Percentiles rank a stretch among this genome's conserved stretches.
phyloP scores from a whole-genome alignment of 1,284 basidiomycete genomes.

The Cyathus olla region DNA sequence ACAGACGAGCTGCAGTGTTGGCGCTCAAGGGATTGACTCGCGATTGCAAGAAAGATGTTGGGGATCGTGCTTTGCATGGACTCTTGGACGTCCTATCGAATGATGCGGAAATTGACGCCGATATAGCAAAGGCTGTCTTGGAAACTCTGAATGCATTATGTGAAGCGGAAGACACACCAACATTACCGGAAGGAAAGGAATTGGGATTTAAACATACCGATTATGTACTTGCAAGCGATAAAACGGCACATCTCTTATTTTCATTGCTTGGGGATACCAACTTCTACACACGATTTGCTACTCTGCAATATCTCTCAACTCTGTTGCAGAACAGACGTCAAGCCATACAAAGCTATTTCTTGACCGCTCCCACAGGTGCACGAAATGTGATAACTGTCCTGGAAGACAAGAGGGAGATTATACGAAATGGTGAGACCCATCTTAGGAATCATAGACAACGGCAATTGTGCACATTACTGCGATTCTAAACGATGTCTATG shows the following conservation, averaged over 20 bases:
- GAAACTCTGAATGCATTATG: conserved; percentile 88
- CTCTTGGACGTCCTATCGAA: conserved; percentile 86
- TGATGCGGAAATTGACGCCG: conserved; percentile 89
- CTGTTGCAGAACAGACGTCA: conserved; percentile 86
- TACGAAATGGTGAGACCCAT: conserved; percentile 78
- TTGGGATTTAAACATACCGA: conserved; percentile 83
- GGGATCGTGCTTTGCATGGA: conserved; percentile 78
- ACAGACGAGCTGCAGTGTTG: conserved; percentile 91
- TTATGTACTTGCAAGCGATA: conserved; percentile 75
- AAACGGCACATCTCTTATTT: conserved; percentile 83
- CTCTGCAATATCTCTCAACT: conserved; percentile 86
- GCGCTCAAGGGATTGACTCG: conserved; percentile 92
- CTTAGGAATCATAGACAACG: neutral
- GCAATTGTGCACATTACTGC: no score
- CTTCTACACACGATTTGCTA: conserved; percentile 91
- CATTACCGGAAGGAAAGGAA: conserved; percentile 59
- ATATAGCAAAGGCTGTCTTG: conserved; percentile 90
- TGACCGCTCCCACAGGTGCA: conserved; percentile 85
- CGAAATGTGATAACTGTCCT: conserved; percentile 78
- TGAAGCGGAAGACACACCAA: conserved; percentile 65
- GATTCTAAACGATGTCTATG: neutral
- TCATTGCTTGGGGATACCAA: conserved; percentile 78
- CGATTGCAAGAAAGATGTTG: conserved; percentile 92
- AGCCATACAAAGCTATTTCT: conserved; percentile 88
- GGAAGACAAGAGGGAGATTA: conserved; percentile 87